Evolutionary conservation across 306 rosid genomes (phyloP), one percentile per base, ranked within the genome.

Genomic region (Prunus mongolica): DNA sequence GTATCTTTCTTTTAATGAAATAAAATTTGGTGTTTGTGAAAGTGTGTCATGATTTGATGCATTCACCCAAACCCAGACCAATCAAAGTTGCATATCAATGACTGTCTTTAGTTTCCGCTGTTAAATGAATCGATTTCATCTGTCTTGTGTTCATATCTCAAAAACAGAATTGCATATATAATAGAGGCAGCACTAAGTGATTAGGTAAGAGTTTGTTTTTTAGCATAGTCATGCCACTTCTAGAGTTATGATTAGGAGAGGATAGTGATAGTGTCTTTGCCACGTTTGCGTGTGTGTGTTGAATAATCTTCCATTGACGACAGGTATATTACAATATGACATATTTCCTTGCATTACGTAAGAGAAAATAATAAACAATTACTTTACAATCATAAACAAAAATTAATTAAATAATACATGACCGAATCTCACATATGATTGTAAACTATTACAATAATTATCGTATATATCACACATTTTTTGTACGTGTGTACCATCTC

Each of bases 311-410:
- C 22, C 41, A 28, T 62, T 28, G 67, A 62, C 67, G 44, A 62
- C 67, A 28, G 28, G 44, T 14, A 25, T 12, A 32, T 52, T 52
- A 64, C 46, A 64, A 30, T 32, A 64, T 32, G 47, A 18, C 24
- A 64, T 32, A 32, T 12, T 32, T 41, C 24, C 41, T 57, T 72
- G 24, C 66, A 71, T 76, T 32, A 8, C 65, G 72, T 75, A 28
- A 75, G 65, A 47, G 62, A 51, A 51, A 64, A 63, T 57, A 54
- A 76, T 46, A 66, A 55, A 38, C 9, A 13, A 54, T 6, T 4
- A 8, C 2, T 1, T 51, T 34, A 14, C 47, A 54, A 44, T 14
- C 69, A 67, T 6, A n/a, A 11, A 56, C 16, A 57, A 57, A 3
- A 10, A 34, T 38, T 19, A 4, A 75, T 52, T 65, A 14, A 66